phyloP scores from a whole-genome alignment of 306 rosid species.

The Morella rubra region DNA sequence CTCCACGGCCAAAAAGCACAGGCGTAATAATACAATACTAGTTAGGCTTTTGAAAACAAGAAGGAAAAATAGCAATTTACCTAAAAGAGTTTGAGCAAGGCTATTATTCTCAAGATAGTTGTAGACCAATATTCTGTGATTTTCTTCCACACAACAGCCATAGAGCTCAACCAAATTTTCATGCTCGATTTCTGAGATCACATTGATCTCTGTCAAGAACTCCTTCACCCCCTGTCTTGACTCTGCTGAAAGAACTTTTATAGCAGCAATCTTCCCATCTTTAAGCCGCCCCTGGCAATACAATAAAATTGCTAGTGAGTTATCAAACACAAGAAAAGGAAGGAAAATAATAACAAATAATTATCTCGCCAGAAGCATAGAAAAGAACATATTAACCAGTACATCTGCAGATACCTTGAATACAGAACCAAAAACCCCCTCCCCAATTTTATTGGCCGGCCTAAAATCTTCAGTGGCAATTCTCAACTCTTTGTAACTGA shows the following conservation, averaged over 20 bases:
- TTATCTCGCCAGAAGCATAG: slow-evolving; percentile 3
- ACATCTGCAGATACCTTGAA: slow-evolving; percentile 59
- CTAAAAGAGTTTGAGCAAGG: slow-evolving; percentile 78
- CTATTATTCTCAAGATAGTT: slow-evolving; percentile 95
- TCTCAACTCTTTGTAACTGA: slow-evolving; percentile 63
- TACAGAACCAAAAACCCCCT: slow-evolving; percentile 98
- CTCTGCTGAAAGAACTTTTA: slow-evolving; percentile 89
- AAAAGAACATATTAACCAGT: background rate
- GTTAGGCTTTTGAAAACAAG: slow-evolving; percentile 10
- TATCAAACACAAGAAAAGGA: slow-evolving; percentile 21
- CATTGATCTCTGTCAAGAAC: slow-evolving; percentile 90
- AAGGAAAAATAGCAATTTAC: slow-evolving; percentile 37
- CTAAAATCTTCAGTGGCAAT: slow-evolving; percentile 72
- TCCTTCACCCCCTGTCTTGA: slow-evolving; percentile 91
- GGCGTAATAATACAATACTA: slow-evolving; percentile 5
- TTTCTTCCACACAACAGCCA: slow-evolving; percentile 81
- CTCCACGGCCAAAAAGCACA: slow-evolving; percentile 1
- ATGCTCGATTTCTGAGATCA: slow-evolving; percentile 81
- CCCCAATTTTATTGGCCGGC: slow-evolving; percentile 80
- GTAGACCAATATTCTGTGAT: slow-evolving; percentile 81
- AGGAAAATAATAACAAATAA: slow-evolving; percentile 14
- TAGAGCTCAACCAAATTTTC: slow-evolving; percentile 86
- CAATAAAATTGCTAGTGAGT: slow-evolving; percentile 17
- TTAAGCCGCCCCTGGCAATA: slow-evolving; percentile 75
- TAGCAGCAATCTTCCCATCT: slow-evolving; percentile 82